Evolutionary conservation across 257 asterid genomes (phyloP), one percentile per base, ranked within the genome.

Genomic region (Coffea canephora): DNA sequence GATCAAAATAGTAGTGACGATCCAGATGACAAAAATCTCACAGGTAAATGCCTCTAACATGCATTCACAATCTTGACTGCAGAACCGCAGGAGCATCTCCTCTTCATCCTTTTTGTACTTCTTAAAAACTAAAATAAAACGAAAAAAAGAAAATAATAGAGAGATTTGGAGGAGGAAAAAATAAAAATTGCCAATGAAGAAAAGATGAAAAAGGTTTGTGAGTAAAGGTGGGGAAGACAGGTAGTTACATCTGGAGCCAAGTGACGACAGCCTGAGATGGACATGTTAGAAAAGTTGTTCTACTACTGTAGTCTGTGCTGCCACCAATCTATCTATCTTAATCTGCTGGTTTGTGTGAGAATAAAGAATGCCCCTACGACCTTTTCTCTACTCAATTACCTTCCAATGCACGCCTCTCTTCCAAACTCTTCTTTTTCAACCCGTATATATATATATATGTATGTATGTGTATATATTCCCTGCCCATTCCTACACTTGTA

Each of bases 391-490:
- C 87, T 83, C 86, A 77, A 84, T 86, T 86, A 80, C 88, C 91
- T 86, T 88, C 79, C 79, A 54, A 18, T 36, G 81, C 90, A 87
- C 89, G 87, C 88, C 88, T 82, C 91, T 71, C 75, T 25, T 61
- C 25, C 19, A 19, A 31, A 15, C 78, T 74, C 83, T 68, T 23
- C 65, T 39, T 27, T 41, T 27, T 64, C 75, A 46, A 0, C 73
- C 25, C 55, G 49, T 87, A 85, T 27, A 27, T 27, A 27, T 87
- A 85, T 27, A 27, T 27, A 27, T 27, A 27, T 27, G 27, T 27
- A 27, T 27, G 27, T 27, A 27, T 27, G 27, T 27, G 27, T 27
- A 27, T 85, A 88, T 82, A 41, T 71, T 25, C 45, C 70, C 31
- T 59, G 9, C 13, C 23, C 10, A 19, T 48, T 21, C 45, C 55